phyloP scores from a whole-genome alignment of 1,284 basidiomycete genomes.

The Heterobasidion occidentale region DNA sequence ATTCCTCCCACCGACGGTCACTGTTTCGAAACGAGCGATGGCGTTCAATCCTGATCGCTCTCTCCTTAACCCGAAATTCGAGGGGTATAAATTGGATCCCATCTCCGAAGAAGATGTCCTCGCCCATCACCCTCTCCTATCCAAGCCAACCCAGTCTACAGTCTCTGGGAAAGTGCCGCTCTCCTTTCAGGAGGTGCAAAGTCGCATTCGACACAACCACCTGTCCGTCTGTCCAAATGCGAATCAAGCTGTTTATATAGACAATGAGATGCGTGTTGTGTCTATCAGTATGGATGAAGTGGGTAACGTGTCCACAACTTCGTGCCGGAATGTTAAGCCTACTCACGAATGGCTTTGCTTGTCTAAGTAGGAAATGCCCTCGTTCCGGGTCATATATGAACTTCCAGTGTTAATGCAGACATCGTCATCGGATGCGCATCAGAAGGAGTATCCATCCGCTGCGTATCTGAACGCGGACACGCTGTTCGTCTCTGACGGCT shows the following conservation, averaged over 20 bases:
- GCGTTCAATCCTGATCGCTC: conserved; percentile 30
- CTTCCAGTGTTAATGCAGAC: conserved; percentile 46
- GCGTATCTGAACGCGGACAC: conserved; percentile 42
- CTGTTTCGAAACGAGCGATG: conserved; percentile 3
- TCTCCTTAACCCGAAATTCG: conserved; percentile 77
- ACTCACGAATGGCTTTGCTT: not conserved
- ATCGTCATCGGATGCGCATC: conserved; percentile 26
- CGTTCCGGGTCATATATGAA: conserved; percentile 50
- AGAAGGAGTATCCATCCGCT: conserved; percentile 74
- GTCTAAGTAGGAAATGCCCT: conserved; percentile 45
- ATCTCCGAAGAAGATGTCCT: conserved; percentile 50
- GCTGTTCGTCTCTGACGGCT: conserved; percentile 67
- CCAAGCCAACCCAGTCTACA: conserved; percentile 52
- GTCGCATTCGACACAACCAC: conserved; percentile 82
- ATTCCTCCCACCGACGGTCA: not conserved
- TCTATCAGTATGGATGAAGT: conserved; percentile 36
- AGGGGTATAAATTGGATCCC: conserved; percentile 71
- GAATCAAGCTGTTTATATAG: conserved; percentile 60
- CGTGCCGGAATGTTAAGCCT: not conserved
- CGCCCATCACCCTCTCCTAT: conserved; percentile 39
- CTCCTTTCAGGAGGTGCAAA: conserved; percentile 76
- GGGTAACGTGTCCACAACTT: conserved; percentile 37
- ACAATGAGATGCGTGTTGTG: conserved; percentile 58
- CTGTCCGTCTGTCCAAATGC: conserved; percentile 43
- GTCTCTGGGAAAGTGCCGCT: conserved; percentile 51